Conservation (phyloP, 2,329 filamentous ascomycete genomes). For the Alternaria conjuncta region DNA sequence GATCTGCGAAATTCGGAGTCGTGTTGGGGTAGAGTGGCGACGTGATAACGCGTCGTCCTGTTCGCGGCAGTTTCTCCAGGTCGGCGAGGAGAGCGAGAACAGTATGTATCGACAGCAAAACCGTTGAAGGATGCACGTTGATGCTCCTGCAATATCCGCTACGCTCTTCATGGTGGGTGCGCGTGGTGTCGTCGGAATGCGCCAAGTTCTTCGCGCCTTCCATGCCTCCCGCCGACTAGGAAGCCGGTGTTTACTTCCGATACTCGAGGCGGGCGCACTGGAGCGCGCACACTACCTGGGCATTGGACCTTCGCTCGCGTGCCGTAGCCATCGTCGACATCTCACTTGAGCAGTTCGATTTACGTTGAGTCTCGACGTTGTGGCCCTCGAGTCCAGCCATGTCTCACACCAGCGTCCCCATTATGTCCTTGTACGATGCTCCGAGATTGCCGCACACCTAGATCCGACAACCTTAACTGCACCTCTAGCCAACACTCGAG, state of each 20-base stretch:
- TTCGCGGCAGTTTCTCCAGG: constrained; percentile 1
- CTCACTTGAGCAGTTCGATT: not conserved
- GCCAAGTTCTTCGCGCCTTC: not conserved
- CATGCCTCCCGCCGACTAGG: not conserved
- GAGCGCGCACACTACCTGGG: not conserved
- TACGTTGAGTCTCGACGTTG: not conserved
- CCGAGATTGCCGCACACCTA: constrained; percentile 14
- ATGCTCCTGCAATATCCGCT: constrained; percentile 11
- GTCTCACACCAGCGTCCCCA: constrained; percentile 11
- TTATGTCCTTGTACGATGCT: constrained; percentile 8
- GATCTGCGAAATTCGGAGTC: constrained; percentile 1
- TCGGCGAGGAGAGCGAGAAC: constrained; percentile 6
- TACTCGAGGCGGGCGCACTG: not conserved
- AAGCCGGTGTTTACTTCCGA: not conserved
- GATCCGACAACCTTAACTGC: constrained; percentile 28
- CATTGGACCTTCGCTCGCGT: not conserved
- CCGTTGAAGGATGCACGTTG: constrained; percentile 1
- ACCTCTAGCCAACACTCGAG: constrained; percentile 6
- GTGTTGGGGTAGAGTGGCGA: constrained; percentile 5
- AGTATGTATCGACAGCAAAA: constrained; percentile 1
- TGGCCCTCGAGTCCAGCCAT: constrained; percentile 9
- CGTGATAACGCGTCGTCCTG: constrained; percentile 8
- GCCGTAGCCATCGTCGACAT: not conserved
- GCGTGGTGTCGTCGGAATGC: not conserved
- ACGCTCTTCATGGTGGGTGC: not conserved